These are phyloP conservation scores for Rhizophora apiculata DNA, from an alignment of 345 rosid species.

Conservation along the genomic window DNA sequence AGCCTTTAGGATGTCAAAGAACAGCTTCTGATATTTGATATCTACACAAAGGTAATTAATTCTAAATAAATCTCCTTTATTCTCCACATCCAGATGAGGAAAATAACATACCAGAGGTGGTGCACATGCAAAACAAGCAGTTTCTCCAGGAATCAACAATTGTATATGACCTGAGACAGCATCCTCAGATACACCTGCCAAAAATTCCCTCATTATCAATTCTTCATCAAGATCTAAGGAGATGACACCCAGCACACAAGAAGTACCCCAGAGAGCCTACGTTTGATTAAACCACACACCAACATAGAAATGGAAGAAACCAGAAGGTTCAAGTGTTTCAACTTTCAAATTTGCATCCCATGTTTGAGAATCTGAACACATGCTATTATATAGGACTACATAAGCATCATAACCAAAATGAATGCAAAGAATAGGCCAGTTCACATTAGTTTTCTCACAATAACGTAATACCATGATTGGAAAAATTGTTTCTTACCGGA, in stretches of 20 bases:
- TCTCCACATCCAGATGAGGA: background rate
- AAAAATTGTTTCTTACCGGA: conserved; percentile 53
- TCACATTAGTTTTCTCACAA: background rate
- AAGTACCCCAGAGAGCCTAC: conserved; percentile 1
- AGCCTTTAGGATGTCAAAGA: too few species aligned
- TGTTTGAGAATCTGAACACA: too few species aligned
- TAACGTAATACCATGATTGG: background rate
- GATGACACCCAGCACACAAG: background rate
- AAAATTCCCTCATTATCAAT: conserved; percentile 6
- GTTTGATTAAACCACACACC: too few species aligned
- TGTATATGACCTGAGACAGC: conserved; percentile 99
- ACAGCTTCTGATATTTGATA: background rate
- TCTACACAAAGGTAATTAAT: background rate
- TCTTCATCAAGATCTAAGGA: background rate
- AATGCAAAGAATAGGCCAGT: background rate
- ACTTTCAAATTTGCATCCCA: too few species aligned
- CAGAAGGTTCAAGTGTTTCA: too few species aligned
- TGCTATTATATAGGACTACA: too few species aligned
- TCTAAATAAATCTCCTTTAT: background rate
- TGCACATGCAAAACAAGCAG: conserved; percentile 98
- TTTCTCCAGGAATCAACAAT: conserved; percentile 87
- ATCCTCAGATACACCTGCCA: conserved; percentile 94
- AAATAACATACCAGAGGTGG: conserved; percentile 72
- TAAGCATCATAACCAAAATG: too few species aligned
- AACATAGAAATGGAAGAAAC: too few species aligned